Evolutionary conservation across 352 stramenopile species (phyloP).

Genomic region (Globisporangium solare): DNA sequence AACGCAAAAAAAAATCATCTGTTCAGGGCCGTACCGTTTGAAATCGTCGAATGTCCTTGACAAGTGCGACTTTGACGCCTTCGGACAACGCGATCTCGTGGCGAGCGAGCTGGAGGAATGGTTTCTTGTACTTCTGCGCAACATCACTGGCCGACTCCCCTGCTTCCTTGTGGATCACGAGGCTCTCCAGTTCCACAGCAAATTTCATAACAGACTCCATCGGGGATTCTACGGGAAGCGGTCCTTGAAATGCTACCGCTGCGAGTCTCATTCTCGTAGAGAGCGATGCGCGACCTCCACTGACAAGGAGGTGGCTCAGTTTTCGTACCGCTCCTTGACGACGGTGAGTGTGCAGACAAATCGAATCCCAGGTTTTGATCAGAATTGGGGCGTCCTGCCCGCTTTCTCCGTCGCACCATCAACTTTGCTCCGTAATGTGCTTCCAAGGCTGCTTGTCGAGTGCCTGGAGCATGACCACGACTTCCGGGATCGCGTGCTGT

Average conservation of each 20-base stretch:
- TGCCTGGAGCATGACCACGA: conserved; percentile 8
- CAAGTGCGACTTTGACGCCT: conserved; percentile 11
- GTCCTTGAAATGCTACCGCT: neutral
- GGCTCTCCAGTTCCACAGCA: conserved; percentile 9
- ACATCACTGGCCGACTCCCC: neutral
- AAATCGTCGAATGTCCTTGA: conserved; percentile 20
- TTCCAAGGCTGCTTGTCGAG: conserved; percentile 19
- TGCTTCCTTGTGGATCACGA: neutral
- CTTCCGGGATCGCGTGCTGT: conserved; percentile 20
- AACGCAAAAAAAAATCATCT: neutral
- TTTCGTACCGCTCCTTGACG: conserved; percentile 1
- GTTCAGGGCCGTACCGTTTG: conserved; percentile 17
- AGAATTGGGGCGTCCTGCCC: neutral
- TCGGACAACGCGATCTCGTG: conserved; percentile 20
- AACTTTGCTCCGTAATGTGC: conserved; percentile 11
- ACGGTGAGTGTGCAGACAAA: neutral
- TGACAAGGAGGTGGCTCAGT: conserved; percentile 5
- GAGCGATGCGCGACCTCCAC: neutral
- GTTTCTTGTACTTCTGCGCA: conserved; percentile 18
- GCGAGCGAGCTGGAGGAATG: conserved; percentile 20
- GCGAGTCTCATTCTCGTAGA: no score
- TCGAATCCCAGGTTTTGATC: neutral
- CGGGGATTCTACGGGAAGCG: neutral
- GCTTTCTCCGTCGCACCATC: conserved; percentile 1
- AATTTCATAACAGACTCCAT: conserved; percentile 8